These are phyloP conservation scores for Solioccasus polychromus DNA, from an alignment of 768 basidiomycete species.

Conservation along the genomic window DNA sequence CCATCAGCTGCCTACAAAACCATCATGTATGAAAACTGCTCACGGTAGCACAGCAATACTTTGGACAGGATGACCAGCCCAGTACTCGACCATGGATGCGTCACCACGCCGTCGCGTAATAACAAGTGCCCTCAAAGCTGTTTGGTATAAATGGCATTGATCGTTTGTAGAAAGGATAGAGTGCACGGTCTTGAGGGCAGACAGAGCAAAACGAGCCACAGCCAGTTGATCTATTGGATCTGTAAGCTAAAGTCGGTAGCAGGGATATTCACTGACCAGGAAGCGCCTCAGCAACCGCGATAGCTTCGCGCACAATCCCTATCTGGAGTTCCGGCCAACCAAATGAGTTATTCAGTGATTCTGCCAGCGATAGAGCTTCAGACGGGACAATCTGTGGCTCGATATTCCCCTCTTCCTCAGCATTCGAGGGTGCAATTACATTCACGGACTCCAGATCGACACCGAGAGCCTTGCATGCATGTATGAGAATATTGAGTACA, in stretches of 20 bases:
- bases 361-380: conserved; percentile 42
- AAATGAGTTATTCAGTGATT: conserved; percentile 47
- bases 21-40: conserved; percentile 23
- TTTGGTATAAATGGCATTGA: conserved; percentile 75
- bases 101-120: conserved; percentile 80
- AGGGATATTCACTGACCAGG: conserved; percentile 57
- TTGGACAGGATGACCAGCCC: conserved; percentile 79
- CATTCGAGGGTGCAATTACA: conserved; percentile 36
- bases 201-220: conserved; percentile 87
- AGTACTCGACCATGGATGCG: conserved; percentile 70
- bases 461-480: conserved; percentile 77
- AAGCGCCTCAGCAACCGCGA: conserved; percentile 86
- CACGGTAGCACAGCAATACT: conserved; percentile 79
- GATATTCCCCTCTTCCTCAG: conserved; percentile 21
- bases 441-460: conserved; percentile 74
- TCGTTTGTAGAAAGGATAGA: conserved; percentile 67
- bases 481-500: conserved; percentile 68
- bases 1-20: background rate
- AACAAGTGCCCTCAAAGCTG: conserved; percentile 67
- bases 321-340: conserved; percentile 97
- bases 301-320: conserved; percentile 88
- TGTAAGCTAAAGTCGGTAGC: conserved; percentile 1
- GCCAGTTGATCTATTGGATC: conserved; percentile 66
- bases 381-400: conserved; percentile 7
- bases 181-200: conserved; percentile 74